Evolutionary conservation across 306 rosid species (phyloP).

Genomic region (Lathyrus sativus): DNA sequence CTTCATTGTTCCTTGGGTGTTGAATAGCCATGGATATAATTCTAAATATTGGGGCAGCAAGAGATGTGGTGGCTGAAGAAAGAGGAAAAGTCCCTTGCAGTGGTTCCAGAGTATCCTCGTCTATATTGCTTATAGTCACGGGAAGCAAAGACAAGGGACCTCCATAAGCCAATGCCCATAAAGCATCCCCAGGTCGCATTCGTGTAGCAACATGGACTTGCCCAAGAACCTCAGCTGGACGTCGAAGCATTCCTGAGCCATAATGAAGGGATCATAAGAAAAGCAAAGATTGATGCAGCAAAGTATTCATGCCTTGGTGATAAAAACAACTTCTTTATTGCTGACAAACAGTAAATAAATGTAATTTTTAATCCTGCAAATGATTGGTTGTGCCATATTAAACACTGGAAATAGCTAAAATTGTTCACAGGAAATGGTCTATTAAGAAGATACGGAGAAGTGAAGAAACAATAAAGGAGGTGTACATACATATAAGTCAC

Average conservation of each 20-base stretch:
- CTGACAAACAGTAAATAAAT: slow-evolving; percentile 24
- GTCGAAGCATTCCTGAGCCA: slow-evolving; percentile 74
- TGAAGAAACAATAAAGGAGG: slow-evolving; percentile 18
- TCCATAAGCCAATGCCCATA: slow-evolving; percentile 96
- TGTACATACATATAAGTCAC: background rate
- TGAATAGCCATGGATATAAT: slow-evolving; percentile 62
- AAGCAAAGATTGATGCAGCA: slow-evolving; percentile 37
- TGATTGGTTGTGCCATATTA: slow-evolving; percentile 19
- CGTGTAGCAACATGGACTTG: slow-evolving; percentile 94
- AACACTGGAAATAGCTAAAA: slow-evolving; percentile 32
- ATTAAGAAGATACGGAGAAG: slow-evolving; percentile 13
- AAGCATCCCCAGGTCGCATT: slow-evolving; percentile 85
- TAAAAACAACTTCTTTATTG: slow-evolving; percentile 27
- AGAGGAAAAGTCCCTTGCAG: slow-evolving; percentile 56
- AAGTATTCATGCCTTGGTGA: slow-evolving; percentile 33
- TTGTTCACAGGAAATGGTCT: slow-evolving; percentile 12
- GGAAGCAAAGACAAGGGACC: slow-evolving; percentile 98
- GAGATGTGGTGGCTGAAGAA: slow-evolving; percentile 72
- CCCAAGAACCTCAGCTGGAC: slow-evolving; percentile 99
- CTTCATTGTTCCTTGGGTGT: slow-evolving; percentile 88
- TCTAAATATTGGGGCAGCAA: slow-evolving; percentile 56
- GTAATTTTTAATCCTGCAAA: slow-evolving; percentile 15
- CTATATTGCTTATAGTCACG: slow-evolving; percentile 66
- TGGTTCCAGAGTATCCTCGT: slow-evolving; percentile 75
- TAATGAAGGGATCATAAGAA: slow-evolving; percentile 35